Evolutionary conservation across 805 yeast genomes (phyloP).

Genomic region (Sugiyamaella boreocaroliniensis): DNA sequence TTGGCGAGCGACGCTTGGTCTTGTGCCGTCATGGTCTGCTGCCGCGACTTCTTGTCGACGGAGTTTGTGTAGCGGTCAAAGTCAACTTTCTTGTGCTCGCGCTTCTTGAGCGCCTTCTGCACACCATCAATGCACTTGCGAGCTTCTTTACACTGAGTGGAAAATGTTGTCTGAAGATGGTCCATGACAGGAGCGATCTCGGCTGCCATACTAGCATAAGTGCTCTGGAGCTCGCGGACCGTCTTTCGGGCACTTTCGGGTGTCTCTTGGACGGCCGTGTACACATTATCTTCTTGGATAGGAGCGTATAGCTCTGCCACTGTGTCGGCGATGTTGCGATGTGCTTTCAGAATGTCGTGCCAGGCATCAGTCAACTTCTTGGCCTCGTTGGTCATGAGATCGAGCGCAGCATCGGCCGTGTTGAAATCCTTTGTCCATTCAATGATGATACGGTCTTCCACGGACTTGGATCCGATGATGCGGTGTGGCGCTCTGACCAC

Average conservation of each 20-base stretch:
- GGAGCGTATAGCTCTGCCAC: slow-evolving; percentile 23
- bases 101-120: slow-evolving; percentile 29
- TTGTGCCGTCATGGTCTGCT: slow-evolving; percentile 25
- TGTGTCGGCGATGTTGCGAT: slow-evolving; percentile 16
- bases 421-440: slow-evolving; percentile 32
- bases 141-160: slow-evolving; percentile 19
- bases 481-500: slow-evolving; percentile 33
- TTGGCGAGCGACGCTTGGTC: slow-evolving; percentile 24
- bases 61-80: slow-evolving; percentile 30
- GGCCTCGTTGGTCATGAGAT: slow-evolving; percentile 20
- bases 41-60: slow-evolving; percentile 27
- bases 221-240: slow-evolving; percentile 22
- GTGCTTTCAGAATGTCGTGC: slow-evolving; percentile 19
- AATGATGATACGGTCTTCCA: slow-evolving; percentile 29
- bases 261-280: slow-evolving; percentile 26
- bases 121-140: slow-evolving; percentile 26
- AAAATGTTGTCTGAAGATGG: slow-evolving; percentile 20
- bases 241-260: slow-evolving; percentile 25
- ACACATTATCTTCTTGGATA: slow-evolving; percentile 25
- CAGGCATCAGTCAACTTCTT: slow-evolving; percentile 23
- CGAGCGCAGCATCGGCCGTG: slow-evolving; percentile 29
- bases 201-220: slow-evolving; percentile 19
- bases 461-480: slow-evolving; percentile 29
- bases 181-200: slow-evolving; percentile 22
- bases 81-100: slow-evolving; percentile 35